These are phyloP conservation scores for Piloderma croceum DNA, from an alignment of 768 basidiomycete species.

Conservation along the genomic window DNA sequence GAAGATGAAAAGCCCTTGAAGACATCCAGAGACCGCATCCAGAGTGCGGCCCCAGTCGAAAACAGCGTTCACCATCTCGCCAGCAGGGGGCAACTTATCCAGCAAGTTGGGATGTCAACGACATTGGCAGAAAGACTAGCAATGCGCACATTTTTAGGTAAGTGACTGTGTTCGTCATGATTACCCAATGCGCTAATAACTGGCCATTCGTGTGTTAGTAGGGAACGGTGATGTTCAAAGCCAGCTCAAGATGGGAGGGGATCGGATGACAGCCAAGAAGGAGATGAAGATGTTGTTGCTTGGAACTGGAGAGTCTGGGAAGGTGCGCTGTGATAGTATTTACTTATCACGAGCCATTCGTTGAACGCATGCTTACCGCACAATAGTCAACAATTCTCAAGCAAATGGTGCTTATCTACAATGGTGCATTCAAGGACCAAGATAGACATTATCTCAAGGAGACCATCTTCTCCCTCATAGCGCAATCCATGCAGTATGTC, in stretches of 20 bases:
- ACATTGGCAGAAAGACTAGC: no score
- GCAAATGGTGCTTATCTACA: conserved; percentile 73
- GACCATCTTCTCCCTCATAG: conserved; percentile 60
- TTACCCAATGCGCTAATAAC: no score
- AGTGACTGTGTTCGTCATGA: no score
- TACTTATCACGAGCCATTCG: background rate
- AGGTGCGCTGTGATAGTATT: background rate
- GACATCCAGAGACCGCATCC: no score
- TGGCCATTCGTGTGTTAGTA: no score
- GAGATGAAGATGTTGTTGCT: conserved; percentile 63
- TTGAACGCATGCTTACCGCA: background rate
- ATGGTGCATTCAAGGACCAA: conserved; percentile 48
- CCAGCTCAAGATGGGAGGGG: conserved; percentile 52
- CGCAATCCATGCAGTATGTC: conserved; percentile 68
- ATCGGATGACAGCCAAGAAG: conserved; percentile 47
- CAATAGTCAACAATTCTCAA: conserved; percentile 67
- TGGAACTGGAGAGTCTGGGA: conserved; percentile 55
- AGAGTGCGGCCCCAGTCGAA: no score
- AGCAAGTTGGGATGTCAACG: no score
- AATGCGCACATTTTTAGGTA: no score
- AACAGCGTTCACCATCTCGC: no score
- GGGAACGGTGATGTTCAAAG: conserved; percentile 54
- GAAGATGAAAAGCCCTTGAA: no score
- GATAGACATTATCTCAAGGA: conserved; percentile 62
- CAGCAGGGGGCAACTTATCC: no score